Evolutionary conservation across 768 basidiomycete species (phyloP), one percentile per base, ranked within the genome.

Genomic region (Trametopsis cervina): DNA sequence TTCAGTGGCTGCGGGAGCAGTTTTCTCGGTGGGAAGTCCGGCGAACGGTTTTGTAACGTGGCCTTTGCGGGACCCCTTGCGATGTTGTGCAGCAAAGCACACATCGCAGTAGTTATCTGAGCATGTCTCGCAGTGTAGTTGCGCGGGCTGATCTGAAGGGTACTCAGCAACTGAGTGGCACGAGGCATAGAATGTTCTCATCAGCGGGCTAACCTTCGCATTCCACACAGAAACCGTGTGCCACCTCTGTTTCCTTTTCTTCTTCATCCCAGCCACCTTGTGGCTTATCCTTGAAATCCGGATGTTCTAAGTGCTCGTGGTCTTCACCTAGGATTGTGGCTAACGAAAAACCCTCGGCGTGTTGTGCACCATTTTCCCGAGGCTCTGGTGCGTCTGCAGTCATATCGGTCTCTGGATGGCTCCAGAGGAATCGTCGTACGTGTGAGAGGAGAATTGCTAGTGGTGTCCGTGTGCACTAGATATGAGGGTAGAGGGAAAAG

Each of bases 11-110:
- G n/a, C n/a, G n/a, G n/a, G n/a, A n/a, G n/a, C n/a, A n/a, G n/a
- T 33, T 40, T 55, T 57, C 38, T 56, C 54, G 15, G 41, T 47
- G 13, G 24, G 33, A 36, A 43, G 36, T 12, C 52, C 54, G 11
- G 59, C 53, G 26, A 88, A 56, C 33, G 77, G 68, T 54, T 73
- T 82, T 12, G 70, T 68, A 4, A 64, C 59, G 61, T 91, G 89
- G 29, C 62, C 63, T 63, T 83, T 89, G 42, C 89, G 74, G 2
- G 81, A 73, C 6, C 89, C 89, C 57, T 91, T 92, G 40, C 89
- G 71, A 63, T 92, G 89, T 59, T 87, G 87, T 0, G 89, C 77
- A 9, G 84, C 77, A 62, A 85, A 92, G 71, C 89, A 92, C 20
- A 92, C 89, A 60, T 89, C 84, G 51, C 89, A 91, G 58, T 81